Percentiles rank a stretch among this genome's conserved stretches.
These are phyloP conservation scores for Sinapis alba DNA, from an alignment of 441 rosid species.

Conservation along the genomic window DNA sequence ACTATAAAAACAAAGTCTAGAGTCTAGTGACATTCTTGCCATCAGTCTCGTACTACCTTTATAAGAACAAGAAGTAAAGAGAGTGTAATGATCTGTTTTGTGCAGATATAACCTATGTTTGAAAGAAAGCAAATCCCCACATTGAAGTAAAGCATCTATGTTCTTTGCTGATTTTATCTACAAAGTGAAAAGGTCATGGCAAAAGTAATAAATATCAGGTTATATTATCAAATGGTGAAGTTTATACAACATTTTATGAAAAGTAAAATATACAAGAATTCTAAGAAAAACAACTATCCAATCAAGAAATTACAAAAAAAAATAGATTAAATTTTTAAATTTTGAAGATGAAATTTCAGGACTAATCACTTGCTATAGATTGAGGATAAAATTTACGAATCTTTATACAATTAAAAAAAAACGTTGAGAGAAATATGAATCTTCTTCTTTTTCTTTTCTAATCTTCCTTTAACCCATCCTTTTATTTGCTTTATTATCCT, in stretches of 20 bases:
- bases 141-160: slow-evolving; percentile 74
- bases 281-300: neutral
- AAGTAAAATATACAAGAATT: neutral
- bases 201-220: slow-evolving; percentile 13
- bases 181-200: slow-evolving; percentile 7
- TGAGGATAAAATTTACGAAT: neutral
- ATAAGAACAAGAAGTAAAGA: neutral
- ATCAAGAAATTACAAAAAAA: neutral
- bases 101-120: slow-evolving; percentile 18
- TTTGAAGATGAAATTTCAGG: neutral
- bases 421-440: neutral
- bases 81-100: slow-evolving; percentile 24
- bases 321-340: neutral
- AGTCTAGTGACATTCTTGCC: slow-evolving; percentile 36
- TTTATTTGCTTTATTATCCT: slow-evolving; percentile 12
- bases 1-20: slow-evolving; percentile 18
- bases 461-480: slow-evolving; percentile 26
- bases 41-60: slow-evolving; percentile 8
- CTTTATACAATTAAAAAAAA: neutral
- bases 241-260: neutral
- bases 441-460: slow-evolving; percentile 1
- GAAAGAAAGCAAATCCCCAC: slow-evolving; percentile 46
- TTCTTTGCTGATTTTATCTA: slow-evolving; percentile 31
- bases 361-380: neutral
- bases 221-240: slow-evolving; percentile 3